Evolutionary conservation across 805 yeast species (phyloP).

Genomic region (Lipomyces chichibuensis): DNA sequence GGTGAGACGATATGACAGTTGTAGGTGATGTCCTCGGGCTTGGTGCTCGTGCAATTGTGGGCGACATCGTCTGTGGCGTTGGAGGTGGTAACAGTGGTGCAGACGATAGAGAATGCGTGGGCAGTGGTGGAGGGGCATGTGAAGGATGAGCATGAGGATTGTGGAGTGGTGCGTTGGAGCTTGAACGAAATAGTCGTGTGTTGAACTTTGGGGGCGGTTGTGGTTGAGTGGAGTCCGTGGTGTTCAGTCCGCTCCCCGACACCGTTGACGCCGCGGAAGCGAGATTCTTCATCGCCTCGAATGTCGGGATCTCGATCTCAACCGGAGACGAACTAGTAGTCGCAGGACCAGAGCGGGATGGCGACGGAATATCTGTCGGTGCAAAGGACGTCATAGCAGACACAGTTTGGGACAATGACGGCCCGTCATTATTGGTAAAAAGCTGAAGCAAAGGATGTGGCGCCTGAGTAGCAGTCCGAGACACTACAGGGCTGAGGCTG

Average conservation of each 20-base stretch:
- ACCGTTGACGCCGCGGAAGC: conserved; percentile 27
- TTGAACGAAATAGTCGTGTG: conserved; percentile 39
- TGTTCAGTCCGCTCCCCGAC: conserved; percentile 6
- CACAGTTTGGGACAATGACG: conserved; percentile 29
- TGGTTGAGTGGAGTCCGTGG: conserved; percentile 21
- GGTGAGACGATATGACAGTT: not conserved
- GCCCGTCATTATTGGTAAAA: conserved; percentile 20
- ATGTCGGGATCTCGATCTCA: conserved; percentile 41
- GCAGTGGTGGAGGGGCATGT: conserved; percentile 5
- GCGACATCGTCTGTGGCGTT: conserved; percentile 12
- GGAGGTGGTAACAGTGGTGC: conserved; percentile 4
- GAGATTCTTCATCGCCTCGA: conserved; percentile 38
- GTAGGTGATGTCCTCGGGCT: conserved; percentile 9
- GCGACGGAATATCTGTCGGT: not conserved
- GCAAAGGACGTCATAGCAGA: conserved; percentile 9
- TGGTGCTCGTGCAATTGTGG: conserved; percentile 1
- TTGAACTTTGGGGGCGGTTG: conserved; percentile 35
- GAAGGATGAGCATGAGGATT: conserved; percentile 11
- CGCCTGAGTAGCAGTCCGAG: not conserved
- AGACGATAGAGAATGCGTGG: not conserved
- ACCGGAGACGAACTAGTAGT: conserved; percentile 34
- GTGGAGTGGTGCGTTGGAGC: conserved; percentile 20
- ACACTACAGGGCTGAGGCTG: not conserved
- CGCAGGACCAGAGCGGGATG: conserved; percentile 7
- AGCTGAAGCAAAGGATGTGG: conserved; percentile 28